Conservation (phyloP, 208 protist genomes). For the Herpetomonas tarakana region DNA sequence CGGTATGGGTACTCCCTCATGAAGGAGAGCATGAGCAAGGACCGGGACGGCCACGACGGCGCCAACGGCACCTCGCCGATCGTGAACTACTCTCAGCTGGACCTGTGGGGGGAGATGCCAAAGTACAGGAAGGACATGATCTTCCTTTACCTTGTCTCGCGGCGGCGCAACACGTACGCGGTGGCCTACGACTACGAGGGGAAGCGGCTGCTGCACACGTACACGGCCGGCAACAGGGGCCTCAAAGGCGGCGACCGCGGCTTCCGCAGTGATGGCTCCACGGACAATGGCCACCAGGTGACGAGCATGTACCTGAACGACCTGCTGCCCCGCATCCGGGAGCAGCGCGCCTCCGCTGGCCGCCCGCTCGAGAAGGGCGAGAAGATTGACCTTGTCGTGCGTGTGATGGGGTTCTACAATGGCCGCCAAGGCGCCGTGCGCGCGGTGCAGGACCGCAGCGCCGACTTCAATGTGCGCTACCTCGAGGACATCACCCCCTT, state of each 20-base stretch:
- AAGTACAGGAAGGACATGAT: constrained; percentile 82
- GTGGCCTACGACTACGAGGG: constrained; percentile 87
- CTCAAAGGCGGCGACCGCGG: constrained; percentile 85
- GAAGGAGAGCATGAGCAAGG: constrained; percentile 22
- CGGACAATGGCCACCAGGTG: constrained; percentile 87
- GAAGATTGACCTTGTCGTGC: constrained; percentile 87
- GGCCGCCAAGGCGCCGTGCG: constrained; percentile 84
- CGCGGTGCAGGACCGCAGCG: constrained; percentile 77
- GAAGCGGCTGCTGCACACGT: constrained; percentile 67
- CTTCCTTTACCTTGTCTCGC: constrained; percentile 84
- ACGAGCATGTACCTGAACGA: constrained; percentile 87
- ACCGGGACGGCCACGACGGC: constrained; percentile 3
- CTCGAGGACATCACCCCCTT: constrained; percentile 91
- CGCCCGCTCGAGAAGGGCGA: constrained; percentile 51
- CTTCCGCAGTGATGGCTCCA: constrained; percentile 79
- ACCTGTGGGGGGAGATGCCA: constrained; percentile 89
- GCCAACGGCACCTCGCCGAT: constrained; percentile 17
- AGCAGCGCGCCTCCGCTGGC: constrained; percentile 47
- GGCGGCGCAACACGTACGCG: constrained; percentile 87
- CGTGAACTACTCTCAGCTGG: constrained; percentile 71
- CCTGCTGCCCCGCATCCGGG: constrained; percentile 71
- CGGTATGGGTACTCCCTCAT: constrained; percentile 83
- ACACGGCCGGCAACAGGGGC: constrained; percentile 85
- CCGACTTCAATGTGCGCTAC: constrained; percentile 75
- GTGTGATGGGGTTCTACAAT: constrained; percentile 92